These are phyloP conservation scores for Moricandia moricandioides DNA, from an alignment of 345 rosid genomes.

Conservation along the genomic window DNA sequence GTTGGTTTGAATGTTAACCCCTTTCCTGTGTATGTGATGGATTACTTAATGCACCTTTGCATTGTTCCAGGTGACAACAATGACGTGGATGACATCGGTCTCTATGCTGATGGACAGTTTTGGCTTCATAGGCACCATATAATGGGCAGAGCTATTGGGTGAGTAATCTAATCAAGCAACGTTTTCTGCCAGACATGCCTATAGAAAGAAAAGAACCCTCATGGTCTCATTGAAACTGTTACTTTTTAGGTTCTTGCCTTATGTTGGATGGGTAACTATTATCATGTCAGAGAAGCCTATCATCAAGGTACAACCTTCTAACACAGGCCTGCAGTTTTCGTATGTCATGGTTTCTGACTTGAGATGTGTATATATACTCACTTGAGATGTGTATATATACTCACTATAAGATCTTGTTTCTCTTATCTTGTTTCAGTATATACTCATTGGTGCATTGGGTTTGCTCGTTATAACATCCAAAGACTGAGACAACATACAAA, in stretches of 20 bases:
- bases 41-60: neutral
- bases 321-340: neutral
- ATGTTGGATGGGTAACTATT: conserved; percentile 77
- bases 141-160: conserved; percentile 87
- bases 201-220: neutral
- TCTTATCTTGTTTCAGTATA: conserved; percentile 49
- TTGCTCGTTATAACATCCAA: conserved; percentile 64
- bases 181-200: neutral
- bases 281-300: conserved; percentile 72
- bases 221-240: conserved; percentile 1
- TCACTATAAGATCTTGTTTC: neutral
- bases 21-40: neutral
- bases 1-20: neutral
- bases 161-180: conserved; percentile 21
- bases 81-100: conserved; percentile 47
- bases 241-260: conserved; percentile 62
- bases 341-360: neutral
- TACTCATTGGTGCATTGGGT: conserved; percentile 55
- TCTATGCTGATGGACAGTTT: conserved; percentile 61
- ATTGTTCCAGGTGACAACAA: conserved; percentile 63
- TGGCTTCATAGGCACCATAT: conserved; percentile 71
- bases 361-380: neutral
- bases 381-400: neutral
- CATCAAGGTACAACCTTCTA: conserved; percentile 56
- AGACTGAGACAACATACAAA: conserved; percentile 39